Base-by-base conservation (phyloP, 441 rosid species). In the Erodium texanum region DNA sequence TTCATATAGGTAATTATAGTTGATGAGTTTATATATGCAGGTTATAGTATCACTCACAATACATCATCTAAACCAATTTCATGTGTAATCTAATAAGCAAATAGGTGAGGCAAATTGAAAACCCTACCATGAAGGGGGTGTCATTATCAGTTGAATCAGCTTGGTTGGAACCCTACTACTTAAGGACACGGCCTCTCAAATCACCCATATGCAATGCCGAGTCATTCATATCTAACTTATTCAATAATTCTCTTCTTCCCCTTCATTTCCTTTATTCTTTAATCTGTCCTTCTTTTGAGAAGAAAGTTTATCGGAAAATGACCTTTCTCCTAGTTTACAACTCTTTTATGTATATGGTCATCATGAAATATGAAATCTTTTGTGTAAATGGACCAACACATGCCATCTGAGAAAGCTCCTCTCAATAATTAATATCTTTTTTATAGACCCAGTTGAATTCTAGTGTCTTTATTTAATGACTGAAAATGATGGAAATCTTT, bases 121-220 rank as follows among this genome's bases (percentile, higher is more conserved):
- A n/a, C n/a, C n/a, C n/a, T n/a, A n/a, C n/a, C 29, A 1, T 27
- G 29, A 27, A 27, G 29, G 22, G 45, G 64, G 34, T 65, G 77
- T 80, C 76, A 43, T 24, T 34, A 52, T 79, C 79, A 69, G 68
- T 77, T 72, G 81, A 78, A 67, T 79, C 73, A 70, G 79, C 66
- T 6, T 56, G 83, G 75, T 58, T 19, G 70, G 1, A 74, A 69
- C 73, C 66, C 59, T 32, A 24, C 63, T 80, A 58, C 38, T 16
- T 5, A 7, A 18, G 62, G 62, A 66, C 48, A 70, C 48, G 12
- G 58, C 64, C 52, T 50, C 65, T 66, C 50, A 45, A 59, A 45
- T 16, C 16, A 29, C 64, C 74, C 77, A 73, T 75, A 4, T 4
- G 79, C 18, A 24, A 27, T 72, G 78, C 69, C 24, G 77, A 81